Conservation (phyloP, 768 basidiomycete genomes). For the Termitomyces sp. region DNA sequence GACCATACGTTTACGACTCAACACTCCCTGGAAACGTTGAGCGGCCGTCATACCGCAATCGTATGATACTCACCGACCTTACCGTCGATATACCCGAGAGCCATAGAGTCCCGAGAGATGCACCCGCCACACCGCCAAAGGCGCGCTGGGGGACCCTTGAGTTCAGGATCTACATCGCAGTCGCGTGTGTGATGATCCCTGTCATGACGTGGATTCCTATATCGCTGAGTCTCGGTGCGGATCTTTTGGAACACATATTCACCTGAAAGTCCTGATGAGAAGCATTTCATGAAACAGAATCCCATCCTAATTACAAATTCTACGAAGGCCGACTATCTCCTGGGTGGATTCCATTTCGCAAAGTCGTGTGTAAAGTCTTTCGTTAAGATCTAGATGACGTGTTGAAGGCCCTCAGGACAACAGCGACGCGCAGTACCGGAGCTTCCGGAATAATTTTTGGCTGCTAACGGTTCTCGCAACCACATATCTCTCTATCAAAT, state of each 20-base stretch:
- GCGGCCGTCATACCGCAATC: conserved; percentile 8
- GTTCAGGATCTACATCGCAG: conserved; percentile 72
- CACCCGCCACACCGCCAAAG: conserved; percentile 32
- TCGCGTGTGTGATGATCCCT: conserved; percentile 61
- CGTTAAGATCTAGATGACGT: conserved; percentile 4
- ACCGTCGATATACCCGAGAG: conserved; percentile 56
- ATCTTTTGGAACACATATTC: too few species aligned
- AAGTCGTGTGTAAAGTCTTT: conserved; percentile 54
- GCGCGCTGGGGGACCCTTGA: conserved; percentile 75
- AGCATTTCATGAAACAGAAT: conserved; percentile 39
- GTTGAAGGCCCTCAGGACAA: conserved; percentile 63
- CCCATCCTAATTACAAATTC: conserved; percentile 69
- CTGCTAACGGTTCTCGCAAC: conserved; percentile 48
- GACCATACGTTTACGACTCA: conserved; percentile 2
- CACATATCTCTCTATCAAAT: conserved; percentile 58
- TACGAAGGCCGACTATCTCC: conserved; percentile 57
- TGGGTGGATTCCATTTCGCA: conserved; percentile 83
- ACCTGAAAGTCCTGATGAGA: neutral
- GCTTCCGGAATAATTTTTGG: conserved; percentile 80
- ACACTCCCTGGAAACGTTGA: conserved; percentile 9
- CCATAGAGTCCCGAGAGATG: conserved; percentile 23
- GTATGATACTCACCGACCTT: conserved; percentile 37
- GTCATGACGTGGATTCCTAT: conserved; percentile 78
- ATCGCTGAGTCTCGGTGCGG: conserved; percentile 72
- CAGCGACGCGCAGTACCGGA: conserved; percentile 87